Evolutionary conservation across 768 basidiomycete genomes (phyloP), one percentile per base, ranked within the genome.

Genomic region (Cystobasidium onofrii): DNA sequence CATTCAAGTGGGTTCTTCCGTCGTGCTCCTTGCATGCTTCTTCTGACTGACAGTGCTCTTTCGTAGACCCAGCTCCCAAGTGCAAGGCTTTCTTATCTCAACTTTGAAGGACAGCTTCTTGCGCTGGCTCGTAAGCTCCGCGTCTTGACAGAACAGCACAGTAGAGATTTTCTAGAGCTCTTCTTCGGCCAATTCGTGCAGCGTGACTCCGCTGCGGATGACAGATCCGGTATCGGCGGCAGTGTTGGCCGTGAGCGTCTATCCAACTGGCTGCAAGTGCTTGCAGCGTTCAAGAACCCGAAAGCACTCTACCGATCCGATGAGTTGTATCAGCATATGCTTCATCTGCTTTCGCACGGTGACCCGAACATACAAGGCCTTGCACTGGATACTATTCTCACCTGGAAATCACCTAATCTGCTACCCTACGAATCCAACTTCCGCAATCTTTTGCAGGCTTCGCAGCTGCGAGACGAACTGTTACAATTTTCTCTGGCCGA

Each of bases 231-330:
- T 13, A 72, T 75, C 12, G 74, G 73, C 66, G 41, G 77, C n/a
- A 75, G 76, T 65, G 79, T 77, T 17, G 77, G 80, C 4, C 87
- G 87, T 52, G 81, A 84, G 33, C 89, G 88, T 78, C 85, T 96
- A 12, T 82, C 82, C 18, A 84, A 86, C 0, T 98, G 91, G 88
- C 86, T 98, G 31, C 86, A 86, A 23, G 84, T 98, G 13, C 91
- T 97, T 81, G 85, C 90, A 63, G 95, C 93, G 80, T 90, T 99
- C 80, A 83, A 83, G 77, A 98, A 97, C 79, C 95, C 94, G n/a
- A 95, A 91, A 82, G 90, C 92, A 0, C 83, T 94, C 1, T 85
- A 87, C 78, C 84, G 86, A 7, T 86, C 90, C 0, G 85, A 88
- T 10, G 84, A 84, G 0, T 84, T 98, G 3, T 86, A 85, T 50